Percentiles rank a stretch among this genome's conserved stretches.
Evolutionary conservation across 176 grass and related monocot species (phyloP).

Genomic region (Otatea glauca): DNA sequence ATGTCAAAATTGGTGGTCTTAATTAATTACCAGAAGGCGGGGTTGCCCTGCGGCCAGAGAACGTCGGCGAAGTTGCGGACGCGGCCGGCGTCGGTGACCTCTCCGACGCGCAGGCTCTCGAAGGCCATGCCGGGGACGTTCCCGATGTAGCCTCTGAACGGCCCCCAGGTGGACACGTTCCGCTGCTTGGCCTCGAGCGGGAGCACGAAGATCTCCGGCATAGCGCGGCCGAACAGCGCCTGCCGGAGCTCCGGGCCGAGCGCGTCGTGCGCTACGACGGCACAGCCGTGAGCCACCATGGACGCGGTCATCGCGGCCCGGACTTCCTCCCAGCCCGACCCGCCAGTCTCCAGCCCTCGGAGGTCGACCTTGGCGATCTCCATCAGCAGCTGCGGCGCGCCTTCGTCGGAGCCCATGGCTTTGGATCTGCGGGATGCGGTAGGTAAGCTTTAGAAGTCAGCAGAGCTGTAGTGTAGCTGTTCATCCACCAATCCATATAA

Average conservation of each 20-base stretch:
- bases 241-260: conserved; percentile 36
- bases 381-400: too few species aligned
- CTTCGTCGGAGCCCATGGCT: too few species aligned
- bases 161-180: background rate
- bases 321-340: conserved; percentile 21
- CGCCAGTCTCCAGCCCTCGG: conserved; percentile 21
- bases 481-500: too few species aligned
- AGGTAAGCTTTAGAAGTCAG: too few species aligned
- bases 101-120: conserved; percentile 53
- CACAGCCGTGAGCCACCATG: conserved; percentile 49
- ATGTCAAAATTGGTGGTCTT: too few species aligned
- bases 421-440: too few species aligned
- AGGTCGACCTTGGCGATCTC: conserved; percentile 33
- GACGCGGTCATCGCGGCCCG: conserved; percentile 36
- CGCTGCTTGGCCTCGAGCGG: conserved; percentile 37
- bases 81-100: conserved; percentile 20
- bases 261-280: conserved; percentile 40
- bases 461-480: too few species aligned
- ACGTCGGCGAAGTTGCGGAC: conserved; percentile 44
- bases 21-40: too few species aligned
- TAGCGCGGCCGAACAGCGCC: conserved; percentile 30
- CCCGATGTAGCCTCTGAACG: conserved; percentile 50
- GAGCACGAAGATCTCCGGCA: conserved; percentile 44
- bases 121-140: conserved; percentile 39
- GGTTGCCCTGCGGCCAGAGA: conserved; percentile 40